Evolutionary conservation across 495 filamentous ascomycete genomes (phyloP).

Genomic region (Thermothielavioides terrestris): DNA sequence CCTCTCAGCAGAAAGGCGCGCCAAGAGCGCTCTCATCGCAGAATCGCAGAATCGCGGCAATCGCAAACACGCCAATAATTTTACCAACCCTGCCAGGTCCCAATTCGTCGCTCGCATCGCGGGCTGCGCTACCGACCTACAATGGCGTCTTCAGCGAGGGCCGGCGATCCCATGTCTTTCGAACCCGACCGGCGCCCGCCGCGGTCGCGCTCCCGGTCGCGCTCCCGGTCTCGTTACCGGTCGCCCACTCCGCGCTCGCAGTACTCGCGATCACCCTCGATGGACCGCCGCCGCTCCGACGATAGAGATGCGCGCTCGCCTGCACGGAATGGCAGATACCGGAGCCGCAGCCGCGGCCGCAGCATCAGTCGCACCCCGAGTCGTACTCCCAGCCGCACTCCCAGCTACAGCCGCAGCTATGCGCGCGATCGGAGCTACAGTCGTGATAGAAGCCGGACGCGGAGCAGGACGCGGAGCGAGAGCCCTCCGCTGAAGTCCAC

Average conservation of each 20-base stretch:
- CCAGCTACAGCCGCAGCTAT: conserved; percentile 10
- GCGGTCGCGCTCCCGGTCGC: conserved; percentile 10
- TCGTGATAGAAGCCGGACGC: conserved; percentile 10
- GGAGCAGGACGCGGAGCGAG: conserved; percentile 28
- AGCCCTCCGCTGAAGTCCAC: conserved; percentile 22
- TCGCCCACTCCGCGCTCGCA: conserved; percentile 14
- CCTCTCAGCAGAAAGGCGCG: background rate
- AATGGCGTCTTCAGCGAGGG: conserved; percentile 17
- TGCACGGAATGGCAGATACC: conserved; percentile 25
- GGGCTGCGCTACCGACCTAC: background rate
- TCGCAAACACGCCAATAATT: too few species aligned
- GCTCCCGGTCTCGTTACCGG: too few species aligned
- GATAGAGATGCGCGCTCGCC: conserved; percentile 18
- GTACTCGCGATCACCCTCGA: conserved; percentile 16
- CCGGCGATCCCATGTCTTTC: conserved; percentile 3
- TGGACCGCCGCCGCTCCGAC: conserved; percentile 4
- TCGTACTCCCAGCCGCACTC: conserved; percentile 8
- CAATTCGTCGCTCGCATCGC: background rate
- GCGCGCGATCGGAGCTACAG: conserved; percentile 24
- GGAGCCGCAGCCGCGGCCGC: conserved; percentile 19
- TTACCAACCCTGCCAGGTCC: too few species aligned
- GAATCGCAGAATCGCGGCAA: too few species aligned
- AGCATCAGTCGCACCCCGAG: conserved; percentile 8
- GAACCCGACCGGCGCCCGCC: conserved; percentile 7
- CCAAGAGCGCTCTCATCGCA: background rate